These are phyloP conservation scores for Yamadazyma oceani DNA, from an alignment of 1,139 yeast genomes.

Conservation along the genomic window DNA sequence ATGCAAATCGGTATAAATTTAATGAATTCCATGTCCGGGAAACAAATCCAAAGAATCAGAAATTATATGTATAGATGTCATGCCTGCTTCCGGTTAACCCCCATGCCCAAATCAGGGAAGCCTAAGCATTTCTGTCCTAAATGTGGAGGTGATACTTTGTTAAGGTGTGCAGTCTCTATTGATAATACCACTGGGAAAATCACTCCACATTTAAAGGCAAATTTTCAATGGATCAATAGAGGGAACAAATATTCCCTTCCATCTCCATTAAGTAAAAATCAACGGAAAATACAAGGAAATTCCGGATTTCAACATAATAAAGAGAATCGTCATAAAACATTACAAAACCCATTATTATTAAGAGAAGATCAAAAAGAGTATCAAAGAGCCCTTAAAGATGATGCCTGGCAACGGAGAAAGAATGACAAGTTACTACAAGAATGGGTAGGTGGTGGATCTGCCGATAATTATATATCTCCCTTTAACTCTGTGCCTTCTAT, in stretches of 20 bases:
- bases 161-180: constrained; percentile 88
- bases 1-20: constrained; percentile 86
- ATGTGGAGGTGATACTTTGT: constrained; percentile 90
- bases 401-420: constrained; percentile 82
- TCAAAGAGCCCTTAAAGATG: constrained; percentile 80
- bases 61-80: constrained; percentile 96
- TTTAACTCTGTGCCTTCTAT: constrained; percentile 66
- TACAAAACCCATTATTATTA: constrained; percentile 56
- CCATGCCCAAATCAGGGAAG: constrained; percentile 71
- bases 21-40: constrained; percentile 83
- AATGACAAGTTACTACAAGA: constrained; percentile 83
- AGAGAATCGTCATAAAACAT: constrained; percentile 54
- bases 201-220: constrained; percentile 86
- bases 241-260: constrained; percentile 80
- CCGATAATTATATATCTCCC: constrained; percentile 89
- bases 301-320: constrained; percentile 72
- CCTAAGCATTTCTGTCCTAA: constrained; percentile 91
- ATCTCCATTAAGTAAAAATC: constrained; percentile 69
- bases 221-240: constrained; percentile 91
- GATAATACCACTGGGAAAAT: constrained; percentile 77
- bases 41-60: constrained; percentile 80
- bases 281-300: constrained; percentile 61
- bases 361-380: constrained; percentile 96
- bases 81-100: constrained; percentile 85
- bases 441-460: constrained; percentile 94